Base-by-base conservation (phyloP, 495 filamentous ascomycete genomes). In the Trichocladium antarcticum region DNA sequence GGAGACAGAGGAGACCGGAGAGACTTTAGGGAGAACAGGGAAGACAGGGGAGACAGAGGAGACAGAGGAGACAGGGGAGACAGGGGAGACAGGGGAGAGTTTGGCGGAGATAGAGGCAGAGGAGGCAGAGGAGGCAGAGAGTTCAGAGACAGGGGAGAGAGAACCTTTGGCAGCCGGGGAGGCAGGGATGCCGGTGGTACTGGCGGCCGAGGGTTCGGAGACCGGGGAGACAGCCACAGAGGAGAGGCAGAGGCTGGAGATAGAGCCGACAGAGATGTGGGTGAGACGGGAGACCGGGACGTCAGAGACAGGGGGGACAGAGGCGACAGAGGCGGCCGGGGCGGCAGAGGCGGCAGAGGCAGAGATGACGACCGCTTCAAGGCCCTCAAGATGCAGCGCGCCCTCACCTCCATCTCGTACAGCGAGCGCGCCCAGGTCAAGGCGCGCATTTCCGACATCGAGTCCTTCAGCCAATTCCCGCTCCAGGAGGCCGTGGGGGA, bases 301-400 rank as follows among this genome's bases (percentile, higher is more conserved):
- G n/a, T n/a, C n/a, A n/a, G n/a, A n/a, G n/a, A 49, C 20, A 57
- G 31, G 62, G 42, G 63, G 64, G 29, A 51, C 40, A 51, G 47
- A 45, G 68, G 56, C n/a, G n/a, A n/a, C n/a, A n/a, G n/a, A n/a
- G n/a, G n/a, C n/a, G n/a, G n/a, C n/a, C n/a, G n/a, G n/a, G n/a
- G n/a, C n/a, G n/a, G n/a, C n/a, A n/a, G n/a, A n/a, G n/a, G 47
- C 20, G 68, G 56, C 51, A 65, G 63, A 17, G 49, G 62, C 35
- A 50, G 29, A 51, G 58, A 75, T 58, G 65, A 68, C 49, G 60
- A 69, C 51, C 59, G 65, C 17, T 74, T 73, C 61, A 89, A 93
- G 62, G 90, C 92, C 7, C 71, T 98, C 66, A 97, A 92, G 68
- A 98, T 98, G 92, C 89, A 92, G 62, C 80, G 82, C 37, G 71